Evolutionary conservation across 805 yeast genomes (phyloP).

Genomic region (Zygosaccharomyces kombuchaensis): DNA sequence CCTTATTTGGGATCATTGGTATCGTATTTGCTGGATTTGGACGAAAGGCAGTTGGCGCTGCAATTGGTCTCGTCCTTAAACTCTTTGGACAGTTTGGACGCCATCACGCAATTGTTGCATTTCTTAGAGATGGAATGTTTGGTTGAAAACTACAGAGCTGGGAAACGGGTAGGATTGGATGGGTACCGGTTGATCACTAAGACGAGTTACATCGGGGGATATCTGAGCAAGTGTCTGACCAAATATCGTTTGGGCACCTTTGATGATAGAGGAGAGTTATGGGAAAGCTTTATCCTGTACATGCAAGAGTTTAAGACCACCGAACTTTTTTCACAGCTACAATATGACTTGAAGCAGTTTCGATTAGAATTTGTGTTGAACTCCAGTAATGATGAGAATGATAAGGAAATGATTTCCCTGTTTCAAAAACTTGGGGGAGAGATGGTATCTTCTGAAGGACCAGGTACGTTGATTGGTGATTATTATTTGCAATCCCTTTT

Average conservation of each 20-base stretch:
- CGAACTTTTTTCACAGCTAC: conserved; percentile 5
- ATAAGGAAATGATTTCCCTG: conserved; percentile 15
- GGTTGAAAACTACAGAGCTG: conserved; percentile 10
- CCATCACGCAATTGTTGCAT: conserved; percentile 10
- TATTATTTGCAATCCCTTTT: conserved; percentile 23
- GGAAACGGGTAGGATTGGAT: neutral
- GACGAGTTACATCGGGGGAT: conserved; percentile 21
- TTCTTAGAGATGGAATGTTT: conserved; percentile 14
- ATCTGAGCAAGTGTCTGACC: conserved; percentile 11
- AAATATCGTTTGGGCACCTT: conserved; percentile 19
- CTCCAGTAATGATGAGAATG: neutral
- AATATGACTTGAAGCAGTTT: conserved; percentile 1
- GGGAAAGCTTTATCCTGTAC: conserved; percentile 11
- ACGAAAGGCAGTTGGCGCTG: conserved; percentile 9
- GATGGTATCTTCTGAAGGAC: neutral
- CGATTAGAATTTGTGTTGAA: conserved; percentile 6
- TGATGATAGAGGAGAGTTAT: conserved; percentile 14
- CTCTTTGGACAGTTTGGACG: conserved; percentile 16
- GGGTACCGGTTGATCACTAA: conserved; percentile 11
- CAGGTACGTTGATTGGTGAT: conserved; percentile 9
- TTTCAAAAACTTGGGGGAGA: conserved; percentile 5
- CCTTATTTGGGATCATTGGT: conserved; percentile 18
- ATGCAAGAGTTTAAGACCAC: conserved; percentile 7
- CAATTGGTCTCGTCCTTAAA: conserved; percentile 8
- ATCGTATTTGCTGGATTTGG: conserved; percentile 6